Evolutionary conservation across 305 asterid species (phyloP).

Genomic region (Lippia alba): DNA sequence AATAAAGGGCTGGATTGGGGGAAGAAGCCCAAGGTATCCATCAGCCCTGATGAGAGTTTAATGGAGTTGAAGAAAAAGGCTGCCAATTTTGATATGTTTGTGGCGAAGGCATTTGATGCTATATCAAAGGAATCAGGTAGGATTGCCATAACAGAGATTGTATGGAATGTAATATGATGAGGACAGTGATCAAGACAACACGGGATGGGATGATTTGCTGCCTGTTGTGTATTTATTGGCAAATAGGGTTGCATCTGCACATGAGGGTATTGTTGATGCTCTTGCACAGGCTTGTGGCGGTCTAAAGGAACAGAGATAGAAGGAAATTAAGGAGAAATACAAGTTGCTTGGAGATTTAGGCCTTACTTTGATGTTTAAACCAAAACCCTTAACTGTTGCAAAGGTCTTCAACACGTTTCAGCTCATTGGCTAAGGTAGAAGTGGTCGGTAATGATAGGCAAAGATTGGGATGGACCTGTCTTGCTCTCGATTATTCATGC

Average conservation of each 20-base stretch:
- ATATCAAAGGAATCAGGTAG: constrained; percentile 47
- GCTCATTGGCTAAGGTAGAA: constrained; percentile 86
- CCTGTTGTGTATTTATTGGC: constrained; percentile 78
- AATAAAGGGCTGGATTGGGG: constrained; percentile 34
- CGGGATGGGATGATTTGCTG: constrained; percentile 83
- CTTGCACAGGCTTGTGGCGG: constrained; percentile 95
- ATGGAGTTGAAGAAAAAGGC: constrained; percentile 64
- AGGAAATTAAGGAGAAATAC: constrained; percentile 67
- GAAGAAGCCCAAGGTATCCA: constrained; percentile 47
- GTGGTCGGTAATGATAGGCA: too few relatives aligned
- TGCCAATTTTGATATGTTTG: constrained; percentile 63
- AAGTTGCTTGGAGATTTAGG: constrained; percentile 97
- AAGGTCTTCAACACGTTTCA: constrained; percentile 86
- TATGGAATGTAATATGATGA: too few relatives aligned
- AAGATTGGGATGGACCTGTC: too few relatives aligned
- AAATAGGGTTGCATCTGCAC: constrained; percentile 79
- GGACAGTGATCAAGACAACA: constrained; percentile 16
- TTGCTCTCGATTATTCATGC: too few relatives aligned
- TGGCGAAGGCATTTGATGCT: constrained; percentile 84
- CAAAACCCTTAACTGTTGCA: constrained; percentile 79
- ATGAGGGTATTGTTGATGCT: constrained; percentile 89
- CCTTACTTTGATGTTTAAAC: constrained; percentile 86
- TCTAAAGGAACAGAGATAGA: constrained; percentile 51
- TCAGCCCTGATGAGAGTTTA: constrained; percentile 57
- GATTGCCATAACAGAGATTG: too few relatives aligned